Evolutionary conservation across 148 eudicot genomes (phyloP), one percentile per base, ranked within the genome.

Genomic region (Camellia lanceoleosa): DNA sequence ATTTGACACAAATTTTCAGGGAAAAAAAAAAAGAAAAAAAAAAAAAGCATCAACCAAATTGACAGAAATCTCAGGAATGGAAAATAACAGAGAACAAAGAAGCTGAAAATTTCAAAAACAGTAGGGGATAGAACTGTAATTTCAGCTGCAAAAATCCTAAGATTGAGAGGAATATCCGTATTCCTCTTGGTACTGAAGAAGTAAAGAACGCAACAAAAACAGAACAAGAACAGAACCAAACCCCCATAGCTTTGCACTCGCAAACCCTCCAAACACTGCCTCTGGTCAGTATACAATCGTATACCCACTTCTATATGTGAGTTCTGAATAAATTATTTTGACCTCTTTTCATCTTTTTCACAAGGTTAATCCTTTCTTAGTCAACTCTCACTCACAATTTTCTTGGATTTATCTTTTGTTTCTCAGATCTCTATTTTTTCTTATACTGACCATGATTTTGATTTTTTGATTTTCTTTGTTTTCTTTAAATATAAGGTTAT

Each of bases 331-430:
- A 58, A 38, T 47, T 55, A 55, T 44, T 61, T 76, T 62, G 58
- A 62, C 11, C 78, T 43, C 5, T 16, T 42, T 18, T 75, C 58
- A 43, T 63, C 79, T 9, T 76, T 44, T 63, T 49, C 69, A 63
- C 71, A 47, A 14, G 79, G 79, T 76, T 30, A 76, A 76, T 49
- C 60, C 41, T 20, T 9, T 30, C 43, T 30, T 2, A 14, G 19
- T 23, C 20, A 63, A 20, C 41, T 75, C 54, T 42, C 4, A 38
- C 30, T 38, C 55, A 42, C 55, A 5, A 60, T 75, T 61, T 44
- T 73, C 38, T 12, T 75, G 11, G 38, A 3, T 43, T 75, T 38
- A 16, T 18, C 52, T 9, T 5, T 59, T 16, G 14, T 59, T 58
- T 59, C 8, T 43, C 4, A 18, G 67, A 19, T 46, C 59, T 47